A percentile compares a stretch with the other conserved stretches of the same genome.
These are phyloP conservation scores for Butyriboletus loyo DNA, from an alignment of 768 basidiomycete species.

Conservation along the genomic window DNA sequence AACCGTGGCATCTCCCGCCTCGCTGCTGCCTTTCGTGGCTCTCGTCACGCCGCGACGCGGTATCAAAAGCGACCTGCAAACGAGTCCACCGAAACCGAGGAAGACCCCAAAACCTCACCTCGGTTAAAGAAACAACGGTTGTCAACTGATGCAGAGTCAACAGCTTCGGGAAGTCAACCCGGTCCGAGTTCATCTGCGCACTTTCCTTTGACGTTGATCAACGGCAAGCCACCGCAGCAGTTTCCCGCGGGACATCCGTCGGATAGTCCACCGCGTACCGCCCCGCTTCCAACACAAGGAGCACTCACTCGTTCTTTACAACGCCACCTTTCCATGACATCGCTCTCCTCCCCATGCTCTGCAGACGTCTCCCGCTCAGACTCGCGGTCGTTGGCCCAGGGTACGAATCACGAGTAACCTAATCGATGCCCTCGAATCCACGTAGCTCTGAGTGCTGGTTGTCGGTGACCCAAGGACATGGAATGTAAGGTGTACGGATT, in stretches of 20 bases:
- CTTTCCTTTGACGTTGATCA: conserved; percentile 21
- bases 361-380: conserved; percentile 16
- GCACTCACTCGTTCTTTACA: conserved; percentile 21
- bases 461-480: background rate
- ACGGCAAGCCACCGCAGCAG: conserved; percentile 32
- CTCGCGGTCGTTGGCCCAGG: conserved; percentile 21
- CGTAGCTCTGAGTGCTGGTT: background rate
- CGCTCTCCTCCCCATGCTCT: conserved; percentile 13
- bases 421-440: background rate
- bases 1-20: conserved; percentile 21
- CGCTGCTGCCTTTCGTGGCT: conserved; percentile 11
- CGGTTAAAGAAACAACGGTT: conserved; percentile 28
- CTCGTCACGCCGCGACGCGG: background rate
- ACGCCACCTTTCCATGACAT: conserved; percentile 27
- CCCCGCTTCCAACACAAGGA: conserved; percentile 7
- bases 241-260: conserved; percentile 25
- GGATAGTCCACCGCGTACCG: background rate
- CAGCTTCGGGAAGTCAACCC: conserved; percentile 2
- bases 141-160: conserved; percentile 1
- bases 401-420: conserved; percentile 12
- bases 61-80: conserved; percentile 26
- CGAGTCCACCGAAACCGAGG: conserved; percentile 7
- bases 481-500: conserved; percentile 2
- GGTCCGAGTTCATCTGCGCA: conserved; percentile 1
- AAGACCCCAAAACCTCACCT: conserved; percentile 14